Evolutionary conservation across 371 early-diverging fungal species (phyloP).

Genomic region (Sporodiniella umbellata): DNA sequence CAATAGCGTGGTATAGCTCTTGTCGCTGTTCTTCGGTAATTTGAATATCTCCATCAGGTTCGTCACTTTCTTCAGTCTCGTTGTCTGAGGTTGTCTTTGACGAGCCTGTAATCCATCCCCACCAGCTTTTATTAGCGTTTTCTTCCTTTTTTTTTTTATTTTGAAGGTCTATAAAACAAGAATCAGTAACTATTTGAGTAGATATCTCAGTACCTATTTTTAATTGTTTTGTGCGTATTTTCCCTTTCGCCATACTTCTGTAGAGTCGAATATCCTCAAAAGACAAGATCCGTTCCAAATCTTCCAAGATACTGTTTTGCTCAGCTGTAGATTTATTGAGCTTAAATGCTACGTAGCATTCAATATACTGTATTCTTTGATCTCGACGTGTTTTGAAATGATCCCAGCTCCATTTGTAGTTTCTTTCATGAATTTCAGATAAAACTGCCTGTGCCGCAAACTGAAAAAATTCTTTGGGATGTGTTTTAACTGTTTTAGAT

Average conservation of each 20-base stretch:
- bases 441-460: constrained; percentile 77
- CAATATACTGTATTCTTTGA: constrained; percentile 65
- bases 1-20: constrained; percentile 79
- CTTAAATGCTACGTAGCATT: constrained; percentile 56
- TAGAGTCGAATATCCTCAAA: constrained; percentile 82
- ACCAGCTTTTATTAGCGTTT: constrained; percentile 46
- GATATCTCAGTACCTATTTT: constrained; percentile 24
- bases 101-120: constrained; percentile 27
- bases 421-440: constrained; percentile 71
- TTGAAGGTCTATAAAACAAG: constrained; percentile 13
- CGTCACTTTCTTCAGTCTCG: constrained; percentile 6
- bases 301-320: constrained; percentile 40
- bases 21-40: constrained; percentile 62
- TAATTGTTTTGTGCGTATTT: constrained; percentile 56
- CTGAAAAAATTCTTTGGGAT: constrained; percentile 72
- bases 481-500: constrained; percentile 57
- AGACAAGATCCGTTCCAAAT: constrained; percentile 63
- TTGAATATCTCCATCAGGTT: constrained; percentile 8
- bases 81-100: not conserved
- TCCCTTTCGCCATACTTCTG: constrained; percentile 62
- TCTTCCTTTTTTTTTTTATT: constrained; percentile 33
- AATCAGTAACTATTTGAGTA: not conserved
- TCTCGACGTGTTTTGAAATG: constrained; percentile 70
- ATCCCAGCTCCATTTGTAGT: constrained; percentile 73
- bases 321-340: constrained; percentile 34